phyloP scores from a whole-genome alignment of 768 basidiomycete genomes.

The Galerina sulciceps region DNA sequence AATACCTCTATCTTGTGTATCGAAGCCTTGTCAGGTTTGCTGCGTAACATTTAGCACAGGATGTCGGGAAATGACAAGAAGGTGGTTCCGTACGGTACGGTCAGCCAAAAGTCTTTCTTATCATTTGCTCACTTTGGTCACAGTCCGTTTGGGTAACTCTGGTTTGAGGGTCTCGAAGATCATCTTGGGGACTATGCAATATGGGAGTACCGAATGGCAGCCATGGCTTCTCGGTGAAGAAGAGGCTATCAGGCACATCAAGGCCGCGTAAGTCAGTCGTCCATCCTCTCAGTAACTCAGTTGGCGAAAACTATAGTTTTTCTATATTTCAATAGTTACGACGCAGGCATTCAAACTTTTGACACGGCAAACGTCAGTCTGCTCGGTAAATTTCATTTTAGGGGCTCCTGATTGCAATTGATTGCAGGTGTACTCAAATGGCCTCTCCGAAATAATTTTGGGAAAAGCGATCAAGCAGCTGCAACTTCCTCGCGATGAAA shows the following conservation, averaged over 20 bases:
- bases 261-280: conserved; percentile 38
- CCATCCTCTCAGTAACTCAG: background rate
- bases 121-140: too few relatives aligned
- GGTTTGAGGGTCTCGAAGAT: conserved; percentile 68
- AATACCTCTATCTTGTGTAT: too few relatives aligned
- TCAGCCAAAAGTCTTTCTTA: too few relatives aligned
- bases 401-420: background rate
- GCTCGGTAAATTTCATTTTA: too few relatives aligned
- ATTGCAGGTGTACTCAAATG: conserved; percentile 63
- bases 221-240: conserved; percentile 50
- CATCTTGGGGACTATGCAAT: conserved; percentile 67
- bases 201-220: conserved; percentile 59
- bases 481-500: conserved; percentile 68
- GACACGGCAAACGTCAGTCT: conserved; percentile 54
- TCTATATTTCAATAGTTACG: conserved; percentile 49
- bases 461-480: conserved; percentile 74
- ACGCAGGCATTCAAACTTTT: conserved; percentile 69
- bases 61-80: too few relatives aligned
- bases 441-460: conserved; percentile 65
- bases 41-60: too few relatives aligned
- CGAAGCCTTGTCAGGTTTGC: too few relatives aligned
- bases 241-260: conserved; percentile 56
- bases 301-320: background rate
- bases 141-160: conserved; percentile 44
- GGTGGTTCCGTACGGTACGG: too few relatives aligned